These are phyloP conservation scores for Colletotrichum sp. DNA, from an alignment of 2,329 filamentous ascomycete genomes.

Conservation along the genomic window DNA sequence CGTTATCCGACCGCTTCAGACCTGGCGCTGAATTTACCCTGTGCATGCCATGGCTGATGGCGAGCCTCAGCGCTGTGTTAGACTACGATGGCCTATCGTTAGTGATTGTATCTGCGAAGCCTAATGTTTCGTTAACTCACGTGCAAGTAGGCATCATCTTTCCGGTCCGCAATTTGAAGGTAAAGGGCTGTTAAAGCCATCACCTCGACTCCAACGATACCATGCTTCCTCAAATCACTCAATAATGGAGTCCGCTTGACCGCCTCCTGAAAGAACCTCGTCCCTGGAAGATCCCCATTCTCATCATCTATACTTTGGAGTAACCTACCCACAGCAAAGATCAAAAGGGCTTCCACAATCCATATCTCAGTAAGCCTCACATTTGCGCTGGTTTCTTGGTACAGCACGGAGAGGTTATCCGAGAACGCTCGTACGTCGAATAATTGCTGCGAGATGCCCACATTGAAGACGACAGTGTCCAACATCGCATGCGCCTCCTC, in stretches of 20 bases:
- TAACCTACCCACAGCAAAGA: conserved; percentile 6
- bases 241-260: neutral
- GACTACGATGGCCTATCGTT: neutral
- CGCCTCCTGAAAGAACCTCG: neutral
- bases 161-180: conserved; percentile 6
- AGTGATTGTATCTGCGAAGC: fast-evolving
- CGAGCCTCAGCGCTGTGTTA: neutral
- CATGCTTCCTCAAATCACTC: neutral
- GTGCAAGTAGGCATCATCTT: conserved; percentile 17
- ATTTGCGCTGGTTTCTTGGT: neutral
- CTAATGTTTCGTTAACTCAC: neutral
- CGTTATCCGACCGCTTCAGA: neutral
- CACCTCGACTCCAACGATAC: neutral
- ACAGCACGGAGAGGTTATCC: conserved; percentile 1
- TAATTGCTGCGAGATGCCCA: conserved; percentile 17
- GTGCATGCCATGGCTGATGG: conserved; percentile 6
- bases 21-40: neutral
- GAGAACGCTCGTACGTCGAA: conserved; percentile 16
- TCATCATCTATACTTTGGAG: neutral
- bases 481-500: conserved; percentile 6
- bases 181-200: conserved; percentile 12
- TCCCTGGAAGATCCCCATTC: neutral
- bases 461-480: neutral
- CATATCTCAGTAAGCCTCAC: neutral
- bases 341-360: conserved; percentile 2